Evolutionary conservation across 2,329 filamentous ascomycete genomes (phyloP).

Genomic region (Penicillium sp.): DNA sequence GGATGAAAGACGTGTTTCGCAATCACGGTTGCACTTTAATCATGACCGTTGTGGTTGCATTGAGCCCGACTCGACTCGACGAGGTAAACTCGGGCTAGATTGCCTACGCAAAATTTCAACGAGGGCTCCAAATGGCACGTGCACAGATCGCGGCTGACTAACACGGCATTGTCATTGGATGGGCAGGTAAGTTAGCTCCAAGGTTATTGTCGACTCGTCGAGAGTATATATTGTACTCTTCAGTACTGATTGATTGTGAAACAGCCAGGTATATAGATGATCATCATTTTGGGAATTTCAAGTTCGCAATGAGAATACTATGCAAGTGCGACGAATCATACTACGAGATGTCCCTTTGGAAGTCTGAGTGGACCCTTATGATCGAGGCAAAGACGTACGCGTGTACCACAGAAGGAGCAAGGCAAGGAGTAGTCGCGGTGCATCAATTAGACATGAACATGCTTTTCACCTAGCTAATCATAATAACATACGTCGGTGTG

Average conservation of each 20-base stretch:
- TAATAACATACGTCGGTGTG: not conserved
- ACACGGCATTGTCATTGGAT: too few species aligned
- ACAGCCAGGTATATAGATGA: too few species aligned
- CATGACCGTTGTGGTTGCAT: not conserved
- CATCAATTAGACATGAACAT: not conserved
- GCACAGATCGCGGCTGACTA: slow-evolving; percentile 1
- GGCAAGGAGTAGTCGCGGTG: not conserved
- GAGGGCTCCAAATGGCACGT: slow-evolving; percentile 2
- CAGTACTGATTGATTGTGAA: too few species aligned
- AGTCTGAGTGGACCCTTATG: too few species aligned
- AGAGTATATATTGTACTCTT: too few species aligned
- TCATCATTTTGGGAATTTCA: too few species aligned
- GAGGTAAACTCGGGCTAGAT: slow-evolving; percentile 2
- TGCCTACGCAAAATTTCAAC: not conserved
- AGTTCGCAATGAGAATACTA: too few species aligned
- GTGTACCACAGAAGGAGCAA: not conserved
- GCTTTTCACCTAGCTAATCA: not conserved
- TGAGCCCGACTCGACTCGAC: slow-evolving; percentile 17
- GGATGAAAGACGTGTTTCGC: not conserved
- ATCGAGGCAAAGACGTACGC: not conserved
- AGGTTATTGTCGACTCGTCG: too few species aligned
- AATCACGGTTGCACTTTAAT: not conserved
- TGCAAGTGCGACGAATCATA: too few species aligned
- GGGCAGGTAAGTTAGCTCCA: too few species aligned
- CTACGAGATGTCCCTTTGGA: too few species aligned